phyloP scores from a whole-genome alignment of 1,139 yeast species.

The Sugiyamaella pinicola region DNA sequence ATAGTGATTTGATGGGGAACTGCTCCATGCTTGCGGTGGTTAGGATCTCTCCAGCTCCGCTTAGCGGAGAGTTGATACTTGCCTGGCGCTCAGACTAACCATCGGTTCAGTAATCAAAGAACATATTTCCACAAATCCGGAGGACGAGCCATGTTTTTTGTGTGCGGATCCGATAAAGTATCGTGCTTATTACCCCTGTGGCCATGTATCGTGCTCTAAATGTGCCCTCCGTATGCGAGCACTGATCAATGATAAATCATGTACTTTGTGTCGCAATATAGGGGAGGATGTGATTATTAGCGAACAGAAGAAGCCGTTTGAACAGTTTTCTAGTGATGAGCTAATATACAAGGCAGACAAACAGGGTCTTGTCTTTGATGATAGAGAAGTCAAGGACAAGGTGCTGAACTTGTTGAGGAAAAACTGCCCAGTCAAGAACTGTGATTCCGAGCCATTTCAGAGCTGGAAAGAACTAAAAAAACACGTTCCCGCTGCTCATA shows the following conservation, averaged over 20 bases:
- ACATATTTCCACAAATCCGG: conserved; percentile 20
- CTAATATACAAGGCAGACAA: conserved; percentile 40
- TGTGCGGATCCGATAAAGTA: conserved; percentile 73
- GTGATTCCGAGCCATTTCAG: conserved; percentile 43
- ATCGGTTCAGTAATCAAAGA: conserved; percentile 17
- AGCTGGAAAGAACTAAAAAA: conserved; percentile 61
- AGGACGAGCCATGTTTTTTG: conserved; percentile 62
- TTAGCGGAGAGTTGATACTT: too few species aligned
- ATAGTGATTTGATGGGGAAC: not conserved
- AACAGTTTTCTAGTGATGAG: conserved; percentile 42
- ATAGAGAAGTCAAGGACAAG: conserved; percentile 42
- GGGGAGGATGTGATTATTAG: conserved; percentile 56
- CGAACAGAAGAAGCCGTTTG: conserved; percentile 49
- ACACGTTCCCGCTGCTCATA: conserved; percentile 65
- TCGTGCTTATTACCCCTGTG: conserved; percentile 78
- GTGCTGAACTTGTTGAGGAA: conserved; percentile 56
- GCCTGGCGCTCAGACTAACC: not conserved
- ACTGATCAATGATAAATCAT: conserved; percentile 67
- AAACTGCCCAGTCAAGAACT: conserved; percentile 56
- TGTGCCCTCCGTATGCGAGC: conserved; percentile 87
- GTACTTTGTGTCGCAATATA: conserved; percentile 72
- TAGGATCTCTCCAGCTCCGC: too few species aligned
- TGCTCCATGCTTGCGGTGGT: too few species aligned
- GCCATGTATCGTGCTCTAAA: conserved; percentile 78
- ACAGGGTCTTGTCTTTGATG: conserved; percentile 42